Base-by-base conservation (phyloP, 805 yeast genomes). In the Yarrowia keelungensis region DNA sequence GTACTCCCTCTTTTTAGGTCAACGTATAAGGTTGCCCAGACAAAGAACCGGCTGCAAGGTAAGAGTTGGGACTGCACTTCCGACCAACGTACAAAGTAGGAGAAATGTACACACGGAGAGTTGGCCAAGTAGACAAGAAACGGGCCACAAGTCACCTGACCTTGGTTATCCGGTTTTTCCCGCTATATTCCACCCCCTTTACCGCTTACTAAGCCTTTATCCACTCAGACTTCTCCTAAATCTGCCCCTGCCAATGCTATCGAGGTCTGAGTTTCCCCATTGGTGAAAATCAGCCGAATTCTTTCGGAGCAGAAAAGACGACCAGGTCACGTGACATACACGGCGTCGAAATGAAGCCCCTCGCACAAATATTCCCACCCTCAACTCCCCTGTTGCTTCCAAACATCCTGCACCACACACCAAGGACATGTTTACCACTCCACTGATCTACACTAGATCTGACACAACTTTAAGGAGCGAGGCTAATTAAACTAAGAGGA, bases 181-280 rank as follows among this genome's bases (percentile, higher is more conserved):
- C 32, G 4, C 32, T 26, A 3, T 5, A 26, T 26, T 26, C 7
- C 32, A 3, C 32, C 32, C 32, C 7, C 7, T 26, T 26, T 5
- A 3, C 32, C 32, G 32, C 32, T 26, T 26, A 26, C 53, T 32
- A 51, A 36, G 8, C 36, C 3, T 10, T 10, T 11, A n/a, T n/a
- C n/a, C n/a, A 36, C 8, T 10, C 38, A 10, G 3, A 1, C 32
- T 36, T 8, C 58, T 35, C 58, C 43, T 36, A 12, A 35, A 50
- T n/a, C 4, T 19, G 26, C 59, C 42, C 59, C 59, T 39, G 58
- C 59, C 45, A 53, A 53, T 19, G 36, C 59, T 53, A 53, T 53
- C 45, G 3, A 14, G 3, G 45, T 38, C 45, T n/a, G 22, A 53
- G 59, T 53, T 53, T 53, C 59, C 59, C 59, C 59, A 19, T 51